These are phyloP conservation scores for Kazachstania viticola DNA, from an alignment of 805 yeast species.

Conservation along the genomic window DNA sequence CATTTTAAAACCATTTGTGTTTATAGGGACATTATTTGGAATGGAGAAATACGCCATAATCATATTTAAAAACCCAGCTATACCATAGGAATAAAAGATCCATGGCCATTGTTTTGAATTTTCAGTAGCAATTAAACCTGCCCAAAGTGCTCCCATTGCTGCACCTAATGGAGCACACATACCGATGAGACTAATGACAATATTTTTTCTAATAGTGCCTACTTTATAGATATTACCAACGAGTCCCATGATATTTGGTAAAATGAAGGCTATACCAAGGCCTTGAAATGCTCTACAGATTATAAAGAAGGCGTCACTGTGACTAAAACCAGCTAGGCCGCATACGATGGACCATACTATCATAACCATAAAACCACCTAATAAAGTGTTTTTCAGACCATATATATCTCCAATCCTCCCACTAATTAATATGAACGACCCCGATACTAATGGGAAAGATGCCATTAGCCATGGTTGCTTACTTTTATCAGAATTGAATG, in stretches of 20 bases:
- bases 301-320: slow-evolving; percentile 39
- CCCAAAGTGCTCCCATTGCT: slow-evolving; percentile 38
- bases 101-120: slow-evolving; percentile 16
- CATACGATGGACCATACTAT: slow-evolving; percentile 47
- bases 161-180: slow-evolving; percentile 60
- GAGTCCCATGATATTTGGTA: slow-evolving; percentile 51
- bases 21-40: slow-evolving; percentile 21
- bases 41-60: slow-evolving; percentile 14
- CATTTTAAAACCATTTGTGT: slow-evolving; percentile 21
- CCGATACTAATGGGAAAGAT: slow-evolving; percentile 56
- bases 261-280: slow-evolving; percentile 42
- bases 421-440: slow-evolving; percentile 55
- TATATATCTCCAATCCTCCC: slow-evolving; percentile 65
- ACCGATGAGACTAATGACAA: slow-evolving; percentile 43
- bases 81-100: slow-evolving; percentile 20
- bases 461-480: slow-evolving; percentile 57
- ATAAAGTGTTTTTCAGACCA: slow-evolving; percentile 44
- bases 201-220: slow-evolving; percentile 34
- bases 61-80: slow-evolving; percentile 10
- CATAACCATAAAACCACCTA: slow-evolving; percentile 44
- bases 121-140: slow-evolving; percentile 31
- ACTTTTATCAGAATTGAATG: slow-evolving; percentile 23
- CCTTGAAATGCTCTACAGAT: slow-evolving; percentile 49
- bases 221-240: slow-evolving; percentile 34
- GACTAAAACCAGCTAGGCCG: slow-evolving; percentile 44